These are phyloP conservation scores for Chlorella sp. DNA, from an alignment of 139 green algal genomes.

Conservation along the genomic window DNA sequence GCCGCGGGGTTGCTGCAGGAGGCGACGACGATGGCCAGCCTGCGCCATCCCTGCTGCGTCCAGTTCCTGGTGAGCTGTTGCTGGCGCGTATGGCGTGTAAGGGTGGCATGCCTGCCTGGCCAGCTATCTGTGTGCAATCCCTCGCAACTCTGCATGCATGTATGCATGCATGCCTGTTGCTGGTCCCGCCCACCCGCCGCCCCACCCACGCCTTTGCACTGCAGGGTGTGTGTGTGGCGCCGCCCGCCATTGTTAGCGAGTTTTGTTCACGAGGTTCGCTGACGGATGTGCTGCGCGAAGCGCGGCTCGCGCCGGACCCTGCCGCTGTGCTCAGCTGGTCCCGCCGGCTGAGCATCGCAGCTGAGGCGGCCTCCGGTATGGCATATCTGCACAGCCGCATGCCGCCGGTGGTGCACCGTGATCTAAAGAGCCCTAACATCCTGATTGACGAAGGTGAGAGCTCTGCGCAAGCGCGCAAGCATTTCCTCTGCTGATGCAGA, in stretches of 20 bases:
- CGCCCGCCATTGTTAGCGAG: background rate
- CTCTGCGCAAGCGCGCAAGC: too few relatives aligned
- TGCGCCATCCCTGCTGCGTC: background rate
- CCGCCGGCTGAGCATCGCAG: background rate
- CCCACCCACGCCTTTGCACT: background rate
- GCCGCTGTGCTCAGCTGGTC: background rate
- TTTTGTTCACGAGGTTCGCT: background rate
- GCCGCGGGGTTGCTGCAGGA: background rate
- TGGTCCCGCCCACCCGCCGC: too few relatives aligned
- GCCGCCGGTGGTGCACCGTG: conserved; percentile 51
- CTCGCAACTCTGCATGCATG: too few relatives aligned
- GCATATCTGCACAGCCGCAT: conserved; percentile 29
- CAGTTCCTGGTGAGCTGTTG: background rate
- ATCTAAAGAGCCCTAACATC: conserved; percentile 55
- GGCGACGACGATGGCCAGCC: background rate
- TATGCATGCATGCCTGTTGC: background rate
- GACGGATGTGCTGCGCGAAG: background rate
- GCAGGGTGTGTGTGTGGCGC: background rate
- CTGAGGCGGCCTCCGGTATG: conserved; percentile 31
- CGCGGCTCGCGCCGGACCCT: background rate
- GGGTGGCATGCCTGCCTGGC: too few relatives aligned
- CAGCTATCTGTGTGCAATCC: background rate
- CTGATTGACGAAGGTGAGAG: conserved; percentile 12
- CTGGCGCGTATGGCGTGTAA: too few relatives aligned
- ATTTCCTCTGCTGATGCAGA: too few relatives aligned